These are phyloP conservation scores for Arthrobotrys musiformis DNA, from an alignment of 2,329 filamentous ascomycete species.

Conservation along the genomic window DNA sequence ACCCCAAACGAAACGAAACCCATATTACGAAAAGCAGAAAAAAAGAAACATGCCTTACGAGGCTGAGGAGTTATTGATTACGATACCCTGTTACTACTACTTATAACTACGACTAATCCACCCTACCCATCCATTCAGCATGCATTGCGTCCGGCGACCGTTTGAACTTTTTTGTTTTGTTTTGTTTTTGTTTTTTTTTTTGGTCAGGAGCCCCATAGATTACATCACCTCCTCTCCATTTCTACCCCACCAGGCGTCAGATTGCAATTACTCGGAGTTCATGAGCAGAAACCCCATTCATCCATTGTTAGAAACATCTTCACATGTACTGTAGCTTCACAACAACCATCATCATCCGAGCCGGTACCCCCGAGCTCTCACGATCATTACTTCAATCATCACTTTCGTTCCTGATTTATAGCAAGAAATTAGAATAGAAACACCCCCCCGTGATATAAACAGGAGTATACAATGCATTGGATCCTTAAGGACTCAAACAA, in stretches of 20 bases:
- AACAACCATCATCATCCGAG: too few relatives aligned
- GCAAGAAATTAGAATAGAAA: background rate
- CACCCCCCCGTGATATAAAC: too few relatives aligned
- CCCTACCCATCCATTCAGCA: slow-evolving; percentile 12
- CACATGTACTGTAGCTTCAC: background rate
- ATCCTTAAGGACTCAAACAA: background rate
- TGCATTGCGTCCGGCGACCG: slow-evolving; percentile 12
- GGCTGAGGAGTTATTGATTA: slow-evolving; percentile 6
- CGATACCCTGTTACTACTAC: slow-evolving; percentile 19
- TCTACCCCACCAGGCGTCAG: background rate
- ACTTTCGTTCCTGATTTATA: background rate
- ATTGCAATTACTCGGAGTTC: slow-evolving; percentile 3
- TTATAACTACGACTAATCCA: background rate
- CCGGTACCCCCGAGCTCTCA: background rate
- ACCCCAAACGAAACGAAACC: background rate
- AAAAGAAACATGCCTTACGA: background rate
- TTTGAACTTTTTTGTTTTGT: background rate
- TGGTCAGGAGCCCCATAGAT: too few relatives aligned
- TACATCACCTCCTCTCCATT: background rate
- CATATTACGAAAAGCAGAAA: background rate
- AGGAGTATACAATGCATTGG: background rate
- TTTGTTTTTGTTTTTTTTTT: background rate
- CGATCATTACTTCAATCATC: background rate
- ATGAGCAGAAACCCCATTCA: slow-evolving; percentile 1
- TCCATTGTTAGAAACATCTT: background rate